A percentile compares a stretch with the other conserved stretches of the same genome.
phyloP scores from a whole-genome alignment of 2,329 filamentous ascomycete genomes.

The Penicillium sp. region DNA sequence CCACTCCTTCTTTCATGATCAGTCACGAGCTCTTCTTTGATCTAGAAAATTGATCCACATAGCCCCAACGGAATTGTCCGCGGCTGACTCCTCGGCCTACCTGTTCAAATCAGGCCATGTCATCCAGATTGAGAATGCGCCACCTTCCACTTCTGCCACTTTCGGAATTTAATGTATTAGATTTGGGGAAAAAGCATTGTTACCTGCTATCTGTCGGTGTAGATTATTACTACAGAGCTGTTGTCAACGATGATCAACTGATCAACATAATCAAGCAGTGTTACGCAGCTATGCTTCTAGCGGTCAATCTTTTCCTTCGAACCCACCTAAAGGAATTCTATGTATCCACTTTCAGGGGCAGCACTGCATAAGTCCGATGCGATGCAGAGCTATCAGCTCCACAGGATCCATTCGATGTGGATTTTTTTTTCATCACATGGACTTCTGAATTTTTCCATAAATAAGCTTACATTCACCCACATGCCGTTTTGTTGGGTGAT shows the following conservation, averaged over 20 bases:
- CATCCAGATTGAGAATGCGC: background rate
- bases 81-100: background rate
- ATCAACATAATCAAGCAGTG: background rate
- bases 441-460: background rate
- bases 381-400: background rate
- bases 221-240: background rate
- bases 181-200: background rate
- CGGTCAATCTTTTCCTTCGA: background rate
- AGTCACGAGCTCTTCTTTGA: background rate
- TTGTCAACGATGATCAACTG: background rate
- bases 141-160: background rate
- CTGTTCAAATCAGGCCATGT: background rate
- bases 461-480: background rate
- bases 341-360: conserved; percentile 1
- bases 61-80: background rate
- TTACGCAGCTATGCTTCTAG: background rate
- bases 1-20: background rate
- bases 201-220: background rate
- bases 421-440: background rate
- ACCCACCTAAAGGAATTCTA: background rate
- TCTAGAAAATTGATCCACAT: background rate
- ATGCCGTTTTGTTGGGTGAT: background rate
- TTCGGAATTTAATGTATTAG: background rate
- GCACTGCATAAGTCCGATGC: background rate
- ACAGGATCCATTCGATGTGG: background rate